Percentiles rank a stretch among this genome's conserved stretches.
Evolutionary conservation across 2,329 filamentous ascomycete genomes (phyloP).

Genomic region (Epichloe baconii): DNA sequence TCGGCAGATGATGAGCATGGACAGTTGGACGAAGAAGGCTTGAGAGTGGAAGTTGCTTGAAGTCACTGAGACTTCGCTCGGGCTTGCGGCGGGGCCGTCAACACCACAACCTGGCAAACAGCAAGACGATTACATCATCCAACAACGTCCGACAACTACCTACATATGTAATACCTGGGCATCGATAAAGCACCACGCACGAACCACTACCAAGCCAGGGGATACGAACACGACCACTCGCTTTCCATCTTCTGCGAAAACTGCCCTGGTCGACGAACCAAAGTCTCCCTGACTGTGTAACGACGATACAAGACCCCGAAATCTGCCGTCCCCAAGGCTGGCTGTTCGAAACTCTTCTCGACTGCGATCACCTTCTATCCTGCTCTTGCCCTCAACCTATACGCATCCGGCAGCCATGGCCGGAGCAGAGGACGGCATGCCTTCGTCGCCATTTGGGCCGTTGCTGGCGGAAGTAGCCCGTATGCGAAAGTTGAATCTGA

Average conservation of each 20-base stretch:
- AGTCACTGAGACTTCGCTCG: not conserved
- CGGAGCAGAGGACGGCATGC: conserved; percentile 21
- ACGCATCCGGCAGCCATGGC: conserved; percentile 14
- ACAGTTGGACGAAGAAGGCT: not conserved
- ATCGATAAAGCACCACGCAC: conserved; percentile 4
- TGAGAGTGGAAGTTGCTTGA: conserved; percentile 6
- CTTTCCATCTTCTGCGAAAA: not conserved
- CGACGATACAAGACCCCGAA: not conserved
- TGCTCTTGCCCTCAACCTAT: not conserved
- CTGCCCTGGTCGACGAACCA: not conserved
- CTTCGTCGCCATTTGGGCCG: conserved; percentile 34
- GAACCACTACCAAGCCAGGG: not conserved
- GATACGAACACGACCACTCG: not conserved
- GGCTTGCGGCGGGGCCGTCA: not conserved
- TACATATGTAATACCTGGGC: not conserved
- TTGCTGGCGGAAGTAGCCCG: conserved; percentile 64
- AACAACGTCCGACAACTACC: too few species aligned
- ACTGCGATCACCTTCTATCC: not conserved
- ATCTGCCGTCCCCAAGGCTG: not conserved
- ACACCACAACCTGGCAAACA: not conserved
- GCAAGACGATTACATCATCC: not conserved
- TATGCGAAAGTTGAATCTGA: conserved; percentile 55
- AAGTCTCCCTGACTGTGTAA: not conserved
- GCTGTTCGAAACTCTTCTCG: not conserved
- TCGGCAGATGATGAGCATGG: not conserved